Evolutionary conservation across 257 asterid genomes (phyloP), one percentile per base, ranked within the genome.

Genomic region (Ballota nigra): DNA sequence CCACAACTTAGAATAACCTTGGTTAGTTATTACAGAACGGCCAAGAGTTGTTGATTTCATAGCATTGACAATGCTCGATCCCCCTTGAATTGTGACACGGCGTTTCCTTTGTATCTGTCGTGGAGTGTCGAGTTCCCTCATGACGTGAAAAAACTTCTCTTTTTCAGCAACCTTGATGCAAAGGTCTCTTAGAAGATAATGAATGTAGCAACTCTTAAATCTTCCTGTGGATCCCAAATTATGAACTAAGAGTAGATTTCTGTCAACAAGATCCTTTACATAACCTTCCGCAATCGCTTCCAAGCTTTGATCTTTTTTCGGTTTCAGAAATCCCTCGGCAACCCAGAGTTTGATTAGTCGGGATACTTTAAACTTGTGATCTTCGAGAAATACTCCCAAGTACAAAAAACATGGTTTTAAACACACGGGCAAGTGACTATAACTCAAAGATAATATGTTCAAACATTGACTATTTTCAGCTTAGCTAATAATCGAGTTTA

Each of bases 261-360:
- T 33, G n/a, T 61, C 66, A 61, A 61, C 24, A 15, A 61, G 66
- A 31, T 61, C 66, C 66, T 61, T 61, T 11, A 61, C n/a, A 36
- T 29, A 29, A 61, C 24, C 47, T 36, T 61, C 47, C 1, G 47
- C 66, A 61, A 61, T n/a, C 7, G 31, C 66, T 33, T 61, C 66
- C 66, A 61, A n/a, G 26, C 24, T n/a, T 61, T 61, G 66, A 10
- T 6, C 26, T 6, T 33, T 33, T n/a, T 61, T 61, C 6, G 47
- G 47, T 61, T 61, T 61, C 8, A 61, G 43, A 61, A 61, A 61
- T n/a, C 66, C 66, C 45, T 61, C 66, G 8, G 66, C 66, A 33
- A 31, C 66, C 66, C 66, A 61, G 18, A 61, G 66, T 61, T 61
- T 61, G 66, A 61, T 18, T 16, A 61, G 24, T n/a, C 18, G 11